Evolutionary conservation across 805 yeast genomes (phyloP).

Genomic region (Ascoidea rubescens): DNA sequence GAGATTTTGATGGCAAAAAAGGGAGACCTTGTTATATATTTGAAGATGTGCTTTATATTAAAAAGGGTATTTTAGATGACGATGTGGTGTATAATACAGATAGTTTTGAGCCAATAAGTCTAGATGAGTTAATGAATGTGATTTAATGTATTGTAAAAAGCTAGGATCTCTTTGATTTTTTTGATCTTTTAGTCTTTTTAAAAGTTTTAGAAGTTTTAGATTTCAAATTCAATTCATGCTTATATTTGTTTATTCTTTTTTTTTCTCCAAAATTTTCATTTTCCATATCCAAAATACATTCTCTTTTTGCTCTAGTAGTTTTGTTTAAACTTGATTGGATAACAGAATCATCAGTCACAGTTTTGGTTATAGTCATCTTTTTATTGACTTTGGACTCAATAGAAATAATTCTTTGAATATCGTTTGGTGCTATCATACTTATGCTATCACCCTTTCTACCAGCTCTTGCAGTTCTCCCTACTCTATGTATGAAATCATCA

Average conservation of each 20-base stretch:
- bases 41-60: neutral
- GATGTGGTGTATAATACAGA: neutral
- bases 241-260: constrained; percentile 33
- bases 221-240: constrained; percentile 10
- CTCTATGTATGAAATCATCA: constrained; percentile 91
- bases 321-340: constrained; percentile 57
- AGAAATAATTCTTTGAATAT: constrained; percentile 64
- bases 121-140: neutral
- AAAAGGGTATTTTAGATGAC: neutral
- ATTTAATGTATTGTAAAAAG: neutral
- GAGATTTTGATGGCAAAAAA: neutral
- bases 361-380: constrained; percentile 65
- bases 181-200: neutral
- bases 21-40: neutral
- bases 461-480: constrained; percentile 98
- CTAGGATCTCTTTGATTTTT: neutral
- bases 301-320: constrained; percentile 76
- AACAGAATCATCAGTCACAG: constrained; percentile 61
- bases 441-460: constrained; percentile 80
- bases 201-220: neutral
- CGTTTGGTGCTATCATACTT: constrained; percentile 75
- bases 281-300: constrained; percentile 89
- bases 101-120: neutral
- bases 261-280: constrained; percentile 77
- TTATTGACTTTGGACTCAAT: constrained; percentile 76